Evolutionary conservation across 176 grass and related monocot species (phyloP).

Genomic region (Raddia guianensis): DNA sequence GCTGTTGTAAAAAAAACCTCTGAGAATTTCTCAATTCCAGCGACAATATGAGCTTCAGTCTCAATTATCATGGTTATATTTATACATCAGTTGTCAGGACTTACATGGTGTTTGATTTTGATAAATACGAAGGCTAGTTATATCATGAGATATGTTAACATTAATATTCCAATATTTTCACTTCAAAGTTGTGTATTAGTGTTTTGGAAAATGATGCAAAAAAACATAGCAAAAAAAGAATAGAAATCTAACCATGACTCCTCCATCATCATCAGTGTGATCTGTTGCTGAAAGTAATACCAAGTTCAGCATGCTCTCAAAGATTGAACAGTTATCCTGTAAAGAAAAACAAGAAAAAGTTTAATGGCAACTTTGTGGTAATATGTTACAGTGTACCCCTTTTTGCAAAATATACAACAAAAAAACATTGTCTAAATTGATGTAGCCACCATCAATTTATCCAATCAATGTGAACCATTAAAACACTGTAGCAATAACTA

Average conservation of each 20-base stretch:
- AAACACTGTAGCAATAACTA: conserved; percentile 1
- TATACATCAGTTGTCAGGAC: background rate
- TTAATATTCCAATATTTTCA: conserved; percentile 3
- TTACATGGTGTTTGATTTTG: conserved; percentile 23
- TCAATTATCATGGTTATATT: conserved; percentile 11
- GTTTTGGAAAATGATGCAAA: background rate
- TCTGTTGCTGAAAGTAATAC: conserved; percentile 40
- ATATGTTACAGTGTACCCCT: background rate
- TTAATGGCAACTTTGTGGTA: background rate
- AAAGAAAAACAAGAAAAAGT: conserved; percentile 35
- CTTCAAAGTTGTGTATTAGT: conserved; percentile 4
- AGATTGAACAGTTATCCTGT: conserved; percentile 62
- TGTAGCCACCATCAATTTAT: background rate
- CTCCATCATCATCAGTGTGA: conserved; percentile 44
- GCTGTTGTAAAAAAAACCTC: background rate
- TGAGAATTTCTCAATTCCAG: background rate
- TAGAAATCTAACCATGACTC: conserved; percentile 58
- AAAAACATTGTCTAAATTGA: conserved; percentile 21
- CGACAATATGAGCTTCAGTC: conserved; percentile 14
- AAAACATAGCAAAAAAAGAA: conserved; percentile 22
- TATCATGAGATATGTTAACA: background rate
- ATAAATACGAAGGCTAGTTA: conserved; percentile 14
- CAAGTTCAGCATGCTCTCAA: conserved; percentile 65
- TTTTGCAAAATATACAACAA: background rate
- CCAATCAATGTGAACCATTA: conserved; percentile 37